These are phyloP conservation scores for Naematelia encephala DNA, from an alignment of 768 basidiomycete genomes.

Conservation along the genomic window DNA sequence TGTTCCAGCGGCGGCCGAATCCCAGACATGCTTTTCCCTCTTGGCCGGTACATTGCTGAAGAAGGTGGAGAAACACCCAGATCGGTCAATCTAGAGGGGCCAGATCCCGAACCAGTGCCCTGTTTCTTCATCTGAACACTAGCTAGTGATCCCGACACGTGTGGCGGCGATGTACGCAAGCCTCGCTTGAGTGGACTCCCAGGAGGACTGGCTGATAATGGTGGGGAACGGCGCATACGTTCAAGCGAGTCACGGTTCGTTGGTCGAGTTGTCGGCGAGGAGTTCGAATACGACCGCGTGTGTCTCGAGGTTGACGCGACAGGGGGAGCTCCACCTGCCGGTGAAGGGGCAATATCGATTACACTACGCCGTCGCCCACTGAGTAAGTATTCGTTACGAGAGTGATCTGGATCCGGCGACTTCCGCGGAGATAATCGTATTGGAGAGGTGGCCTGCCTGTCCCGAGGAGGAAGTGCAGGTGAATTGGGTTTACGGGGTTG, in stretches of 20 bases:
- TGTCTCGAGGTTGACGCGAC: slow-evolving; percentile 12
- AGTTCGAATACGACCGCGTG: slow-evolving; percentile 26
- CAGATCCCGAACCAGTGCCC: slow-evolving; percentile 3
- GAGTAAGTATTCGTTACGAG: not conserved
- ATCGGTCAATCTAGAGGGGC: slow-evolving; percentile 10
- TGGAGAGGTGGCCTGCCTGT: slow-evolving; percentile 13
- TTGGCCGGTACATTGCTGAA: slow-evolving; percentile 15
- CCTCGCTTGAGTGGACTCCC: slow-evolving; percentile 8
- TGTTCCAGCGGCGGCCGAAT: not conserved
- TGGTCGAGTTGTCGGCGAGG: slow-evolving; percentile 18
- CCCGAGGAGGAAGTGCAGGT: slow-evolving; percentile 4
- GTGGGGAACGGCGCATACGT: not conserved
- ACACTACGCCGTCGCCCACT: not conserved
- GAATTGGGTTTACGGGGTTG: slow-evolving; percentile 20
- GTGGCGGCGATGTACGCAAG: not conserved
- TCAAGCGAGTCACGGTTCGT: not conserved
- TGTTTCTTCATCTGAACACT: not conserved
- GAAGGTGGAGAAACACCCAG: slow-evolving; percentile 17
- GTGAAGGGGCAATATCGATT: not conserved
- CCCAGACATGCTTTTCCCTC: slow-evolving; percentile 21
- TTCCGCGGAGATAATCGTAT: slow-evolving; percentile 6
- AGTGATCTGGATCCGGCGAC: not conserved
- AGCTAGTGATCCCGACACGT: not conserved
- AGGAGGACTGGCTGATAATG: slow-evolving; percentile 15
- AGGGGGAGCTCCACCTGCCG: not conserved